Evolutionary conservation across 2,329 filamentous ascomycete genomes (phyloP).

Genomic region (Microsporum canis): DNA sequence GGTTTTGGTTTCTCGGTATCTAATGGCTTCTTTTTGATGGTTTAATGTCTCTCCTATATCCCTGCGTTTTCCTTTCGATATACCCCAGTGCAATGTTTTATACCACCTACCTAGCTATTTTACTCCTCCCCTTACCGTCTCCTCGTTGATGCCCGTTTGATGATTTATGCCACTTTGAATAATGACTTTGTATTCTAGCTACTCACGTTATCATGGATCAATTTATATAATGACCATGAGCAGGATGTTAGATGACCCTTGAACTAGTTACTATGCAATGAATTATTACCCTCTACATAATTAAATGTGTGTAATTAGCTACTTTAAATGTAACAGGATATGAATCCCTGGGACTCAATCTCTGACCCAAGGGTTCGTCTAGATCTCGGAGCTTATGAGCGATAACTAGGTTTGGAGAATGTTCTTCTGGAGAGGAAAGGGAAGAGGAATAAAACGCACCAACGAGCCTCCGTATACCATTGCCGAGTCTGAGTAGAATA

Average conservation of each 20-base stretch:
- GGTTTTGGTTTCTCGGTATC: background rate
- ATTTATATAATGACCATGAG: background rate
- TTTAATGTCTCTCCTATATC: background rate
- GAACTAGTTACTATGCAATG: background rate
- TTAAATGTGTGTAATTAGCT: background rate
- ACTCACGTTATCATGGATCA: background rate
- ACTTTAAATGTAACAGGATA: background rate
- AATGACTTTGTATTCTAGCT: background rate
- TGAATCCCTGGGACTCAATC: background rate
- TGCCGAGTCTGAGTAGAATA: background rate
- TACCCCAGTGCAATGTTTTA: slow-evolving; percentile 3
- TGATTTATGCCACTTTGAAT: background rate
- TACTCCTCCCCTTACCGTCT: background rate
- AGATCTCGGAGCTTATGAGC: background rate
- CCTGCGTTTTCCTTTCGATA: background rate
- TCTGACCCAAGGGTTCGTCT: background rate
- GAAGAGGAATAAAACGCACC: background rate
- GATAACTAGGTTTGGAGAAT: background rate
- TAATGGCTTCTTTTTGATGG: background rate
- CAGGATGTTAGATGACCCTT: background rate
- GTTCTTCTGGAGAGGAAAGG: background rate
- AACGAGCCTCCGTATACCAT: background rate
- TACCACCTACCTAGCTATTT: background rate
- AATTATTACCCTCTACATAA: background rate
- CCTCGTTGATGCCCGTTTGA: background rate